Base-by-base conservation (phyloP, 805 yeast species). In the Candida anglica region DNA sequence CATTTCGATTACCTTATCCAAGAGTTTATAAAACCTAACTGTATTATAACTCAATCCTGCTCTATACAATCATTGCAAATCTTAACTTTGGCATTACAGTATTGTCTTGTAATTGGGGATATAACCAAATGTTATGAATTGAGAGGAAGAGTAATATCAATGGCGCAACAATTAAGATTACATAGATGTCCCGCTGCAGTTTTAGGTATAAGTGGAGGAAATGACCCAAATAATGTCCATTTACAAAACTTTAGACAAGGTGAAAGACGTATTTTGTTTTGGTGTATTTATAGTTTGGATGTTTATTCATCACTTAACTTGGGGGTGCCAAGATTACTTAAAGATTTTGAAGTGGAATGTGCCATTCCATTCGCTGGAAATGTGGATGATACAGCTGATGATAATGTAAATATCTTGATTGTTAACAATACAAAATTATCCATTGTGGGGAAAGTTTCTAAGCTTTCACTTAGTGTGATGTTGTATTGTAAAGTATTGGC, bases 161-260 rank as follows among this genome's bases (percentile, higher is more conserved):
- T 86, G 89, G 81, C 89, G 4, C 94, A 86, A 47, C 93, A 87
- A 46, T 62, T 88, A 34, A 74, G 96, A 46, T 64, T 88, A 28
- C 95, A 87, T 53, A 69, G 94, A 45, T 83, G 95, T 56, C 95
- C 95, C 7, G 79, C 89, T 4, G 91, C 91, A 0, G 88, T 86
- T 3, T 60, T 82, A 32, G 91, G 91, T 1, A 70, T 82, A 2
- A 73, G 75, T 21, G 55, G 54, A 7, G 48, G 44, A 17, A 20
- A 23, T 10, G 37, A 37, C 24, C 37, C 41, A 11, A 53, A 47
- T 19, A 53, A 50, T 28, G 54, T 53, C 11, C 47, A 58, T 19
- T 75, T 83, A 28, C 73, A 79, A 16, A 74, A 71, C 43, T 69
- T 77, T 39, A 89, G 82, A 62, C 93, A 83, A 56, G 88, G 89